Percentiles rank a stretch among this genome's conserved stretches.
phyloP scores from a whole-genome alignment of 805 yeast genomes.

The Kuraishia floccosa region DNA sequence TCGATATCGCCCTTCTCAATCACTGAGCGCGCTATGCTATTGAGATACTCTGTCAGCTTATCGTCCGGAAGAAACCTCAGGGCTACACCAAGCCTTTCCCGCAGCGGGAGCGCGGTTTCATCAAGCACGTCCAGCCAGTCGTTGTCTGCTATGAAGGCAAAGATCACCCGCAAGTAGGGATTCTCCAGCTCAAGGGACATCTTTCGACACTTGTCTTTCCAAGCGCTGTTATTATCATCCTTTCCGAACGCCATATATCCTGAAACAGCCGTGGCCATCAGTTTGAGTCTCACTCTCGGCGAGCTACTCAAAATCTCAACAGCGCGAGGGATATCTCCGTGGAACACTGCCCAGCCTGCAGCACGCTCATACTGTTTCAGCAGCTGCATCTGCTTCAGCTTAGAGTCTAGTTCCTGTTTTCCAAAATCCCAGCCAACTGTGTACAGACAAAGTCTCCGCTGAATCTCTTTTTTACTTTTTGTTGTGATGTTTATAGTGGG shows the following conservation, averaged over 20 bases:
- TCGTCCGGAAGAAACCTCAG: slow-evolving; percentile 72
- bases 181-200: slow-evolving; percentile 82
- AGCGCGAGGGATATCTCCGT: slow-evolving; percentile 77
- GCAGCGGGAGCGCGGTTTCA: slow-evolving; percentile 76
- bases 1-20: slow-evolving; percentile 77
- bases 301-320: slow-evolving; percentile 71
- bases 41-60: slow-evolving; percentile 63
- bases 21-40: slow-evolving; percentile 59
- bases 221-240: slow-evolving; percentile 52
- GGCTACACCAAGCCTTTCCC: slow-evolving; percentile 88
- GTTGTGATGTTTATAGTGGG: slow-evolving; percentile 27
- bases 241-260: slow-evolving; percentile 69
- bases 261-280: slow-evolving; percentile 90
- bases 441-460: slow-evolving; percentile 67
- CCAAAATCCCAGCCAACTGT: slow-evolving; percentile 90
- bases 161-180: slow-evolving; percentile 84
- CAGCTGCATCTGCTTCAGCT: slow-evolving; percentile 42
- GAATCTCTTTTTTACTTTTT: slow-evolving; percentile 41
- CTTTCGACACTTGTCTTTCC: slow-evolving; percentile 89
- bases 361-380: slow-evolving; percentile 72
- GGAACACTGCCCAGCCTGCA: slow-evolving; percentile 96
- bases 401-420: slow-evolving; percentile 60
- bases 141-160: slow-evolving; percentile 87
- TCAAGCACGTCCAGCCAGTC: slow-evolving; percentile 96
- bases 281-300: slow-evolving; percentile 52